Base-by-base conservation (phyloP, 164 flowering plant species). In the Vitis rotundifolia region DNA sequence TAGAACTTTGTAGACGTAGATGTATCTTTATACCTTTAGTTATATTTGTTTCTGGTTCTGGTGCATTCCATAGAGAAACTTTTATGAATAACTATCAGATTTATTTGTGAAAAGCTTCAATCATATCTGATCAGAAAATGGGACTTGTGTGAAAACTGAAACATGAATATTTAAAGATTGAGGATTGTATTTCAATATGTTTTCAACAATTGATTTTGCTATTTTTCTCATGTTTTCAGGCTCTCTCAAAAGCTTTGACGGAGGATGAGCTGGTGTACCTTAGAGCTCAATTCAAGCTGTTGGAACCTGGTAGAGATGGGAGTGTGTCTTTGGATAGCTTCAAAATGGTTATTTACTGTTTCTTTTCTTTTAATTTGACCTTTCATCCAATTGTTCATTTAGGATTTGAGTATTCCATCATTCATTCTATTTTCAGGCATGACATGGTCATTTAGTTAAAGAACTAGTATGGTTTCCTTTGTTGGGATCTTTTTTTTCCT, bases 201-300 rank as follows among this genome's bases (percentile, higher is more conserved):
- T 59, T 62, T 31, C 5, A 15, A 9, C n/a, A 62, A 10, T 48
- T 70, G 31, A 11, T 61, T 58, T 18, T 47, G 47, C 15, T 67
- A 0, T 26, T 64, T 60, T 56, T 70, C 31, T 52, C 52, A 57
- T 73, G 50, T 10, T 55, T 80, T 74, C 81, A 96, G 99, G 93
- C 99, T 73, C 86, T 93, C 9, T 87, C 99, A 61, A 96, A 89
- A 82, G 93, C 94, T 51, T 81, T 91, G 74, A 84, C 90, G 18
- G 97, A 86, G 78, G 89, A 87, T 72, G 91, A 89, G 70, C 80
- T 87, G 58, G 72, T 87, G 64, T 88, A 91, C 78, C 88, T 91
- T 54, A 81, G 81, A 74, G 86, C 88, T 70, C 93, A 91, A 73
- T 91, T 82, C 73, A 73, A 61, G 59, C 81, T 88, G 52, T 74